Base-by-base conservation (phyloP, 176 grass and related monocot genomes). In the barley (Hordeum vulgare) region DNA sequence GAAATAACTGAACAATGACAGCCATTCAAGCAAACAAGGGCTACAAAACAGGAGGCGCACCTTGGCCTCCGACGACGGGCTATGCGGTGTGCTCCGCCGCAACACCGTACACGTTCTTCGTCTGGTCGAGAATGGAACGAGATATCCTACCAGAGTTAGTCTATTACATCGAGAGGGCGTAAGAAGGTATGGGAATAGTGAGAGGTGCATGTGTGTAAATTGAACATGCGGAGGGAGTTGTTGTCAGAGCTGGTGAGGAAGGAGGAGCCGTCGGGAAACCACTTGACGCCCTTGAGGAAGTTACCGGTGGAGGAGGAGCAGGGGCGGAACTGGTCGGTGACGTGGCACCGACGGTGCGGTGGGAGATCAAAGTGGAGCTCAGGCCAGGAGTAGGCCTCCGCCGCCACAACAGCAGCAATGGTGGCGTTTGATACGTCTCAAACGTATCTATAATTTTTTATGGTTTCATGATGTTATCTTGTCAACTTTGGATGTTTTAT, bases 221-320 rank as follows among this genome's bases (percentile, higher is more conserved):
- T 90, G 59, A 98, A 98, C 56, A 89, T 69, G 74, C 96, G 96
- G 75, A 96, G 93, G 40, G 93, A 89, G 85, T 98, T 96, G 85
- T 98, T 93, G 66, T 98, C 91, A 15, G 87, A 98, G 89, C 91
- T 88, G 63, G 89, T 94, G 85, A 98, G 96, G 80, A 98, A 95
- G 85, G 83, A 95, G 76, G 93, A 95, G 6, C 96, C 96, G 17
- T 98, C 96, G 10, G 96, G 96, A 13, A 93, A 95, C 96, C 96
- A 98, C 74, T 96, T 94, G 5, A 94, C 93, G 26, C 91, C 96
- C 71, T 94, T 99, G 56, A 99, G 91, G 78, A 99, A 99, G 89
- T 94, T 98, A 1, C 76, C 89, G 26, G 63, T 25, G 69, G 79
- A 36, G 51, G 85, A 57, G 64, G 85, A 57, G 64, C 69, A 45